These are phyloP conservation scores for Lactifluus subvellereus DNA, from an alignment of 768 basidiomycete genomes.

Conservation along the genomic window DNA sequence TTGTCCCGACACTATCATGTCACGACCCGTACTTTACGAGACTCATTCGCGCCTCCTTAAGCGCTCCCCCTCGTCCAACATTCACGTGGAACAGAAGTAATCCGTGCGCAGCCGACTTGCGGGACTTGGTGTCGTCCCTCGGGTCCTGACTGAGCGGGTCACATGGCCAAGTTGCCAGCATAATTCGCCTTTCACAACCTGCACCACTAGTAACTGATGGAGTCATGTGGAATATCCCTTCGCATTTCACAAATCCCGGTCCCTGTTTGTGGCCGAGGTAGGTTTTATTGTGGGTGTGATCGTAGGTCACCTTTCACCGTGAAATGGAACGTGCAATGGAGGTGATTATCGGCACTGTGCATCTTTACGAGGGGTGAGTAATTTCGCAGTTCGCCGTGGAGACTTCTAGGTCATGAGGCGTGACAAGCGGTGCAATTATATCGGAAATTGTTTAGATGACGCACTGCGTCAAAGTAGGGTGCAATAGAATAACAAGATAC, in stretches of 20 bases:
- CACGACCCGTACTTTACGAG: neutral
- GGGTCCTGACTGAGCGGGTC: neutral
- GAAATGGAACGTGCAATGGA: constrained; percentile 14
- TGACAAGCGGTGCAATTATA: constrained; percentile 6
- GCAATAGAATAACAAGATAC: constrained; percentile 14
- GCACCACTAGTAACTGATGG: neutral
- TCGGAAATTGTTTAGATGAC: constrained; percentile 11
- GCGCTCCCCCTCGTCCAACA: neutral
- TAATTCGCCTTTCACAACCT: neutral
- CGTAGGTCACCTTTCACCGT: constrained; percentile 5
- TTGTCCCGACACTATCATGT: neutral
- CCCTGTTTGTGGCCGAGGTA: constrained; percentile 15
- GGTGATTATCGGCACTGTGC: neutral
- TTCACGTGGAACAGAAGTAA: neutral
- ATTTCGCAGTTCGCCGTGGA: constrained; percentile 13
- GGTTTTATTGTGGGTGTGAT: constrained; percentile 5
- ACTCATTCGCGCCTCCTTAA: neutral
- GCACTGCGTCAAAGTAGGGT: constrained; percentile 5
- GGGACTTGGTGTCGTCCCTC: neutral
- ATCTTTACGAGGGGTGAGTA: neutral
- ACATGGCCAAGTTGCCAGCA: neutral
- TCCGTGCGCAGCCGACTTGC: neutral
- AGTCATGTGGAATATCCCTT: neutral
- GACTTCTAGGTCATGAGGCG: neutral
- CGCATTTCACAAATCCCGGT: neutral